Evolutionary conservation across 306 rosid genomes (phyloP), one percentile per base, ranked within the genome.

Genomic region (Fragaria vesca): DNA sequence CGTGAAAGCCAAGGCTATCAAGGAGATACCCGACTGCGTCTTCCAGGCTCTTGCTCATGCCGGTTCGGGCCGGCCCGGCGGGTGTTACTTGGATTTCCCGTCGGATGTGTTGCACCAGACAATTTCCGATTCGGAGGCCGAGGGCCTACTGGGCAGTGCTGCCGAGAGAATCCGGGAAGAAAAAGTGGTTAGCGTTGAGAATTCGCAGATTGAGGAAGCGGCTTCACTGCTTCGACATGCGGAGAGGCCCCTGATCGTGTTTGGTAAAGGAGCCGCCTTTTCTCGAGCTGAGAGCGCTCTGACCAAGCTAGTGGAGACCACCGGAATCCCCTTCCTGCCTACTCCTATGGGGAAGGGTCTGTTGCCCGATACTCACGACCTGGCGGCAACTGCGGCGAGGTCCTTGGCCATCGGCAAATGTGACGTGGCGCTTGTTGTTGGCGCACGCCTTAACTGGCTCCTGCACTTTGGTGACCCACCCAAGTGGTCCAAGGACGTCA

Each of bases 341-440:
- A 95, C 99, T 71, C 99, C 99, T 0, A 93, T 95, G 97, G 97
- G 97, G 24, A 93, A 95, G 47, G 99, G 99, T 0, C 73, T 95
- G 73, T 69, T 95, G 60, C 85, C 99, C 0, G 99, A 95, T 46
- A 82, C 92, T 11, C 99, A 95, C 62, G 81, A 84, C 38, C 91
- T 95, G 1, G 97, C 99, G 0, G 97, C 97, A 9, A 85, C 97
- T 0, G 99, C 99, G 1, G 97, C 99, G 1, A 88, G 99, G 66
- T 93, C 97, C 0, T 87, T 95, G 12, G 97, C 97, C 1, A 95
- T 95, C 0, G 96, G 97, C 1, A 89, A 89, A 70, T 95, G 99
- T 32, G 99, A 95, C n/a, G 97, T 93, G 13, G 99, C 94, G 1
- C 81, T 93, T 50, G 93, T 95, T 0, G 88, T 95, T 17, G 99